Evolutionary conservation across 495 filamentous ascomycete genomes (phyloP), one percentile per base, ranked within the genome.

Genomic region (Ramalina peruviana): DNA sequence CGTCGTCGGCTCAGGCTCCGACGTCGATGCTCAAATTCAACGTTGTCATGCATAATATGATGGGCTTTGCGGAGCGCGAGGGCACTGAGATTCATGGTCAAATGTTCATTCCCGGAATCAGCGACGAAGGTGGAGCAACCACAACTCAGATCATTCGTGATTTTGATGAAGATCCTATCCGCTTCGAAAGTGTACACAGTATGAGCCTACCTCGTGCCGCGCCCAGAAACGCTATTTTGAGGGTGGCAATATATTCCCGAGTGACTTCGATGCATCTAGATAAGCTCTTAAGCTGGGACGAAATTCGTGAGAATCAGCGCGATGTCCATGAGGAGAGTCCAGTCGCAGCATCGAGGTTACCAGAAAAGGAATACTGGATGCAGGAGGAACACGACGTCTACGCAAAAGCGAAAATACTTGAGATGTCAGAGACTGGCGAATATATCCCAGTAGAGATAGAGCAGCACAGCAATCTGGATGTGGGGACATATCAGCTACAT

Each of bases 211-310:
- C 93, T n/a, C 72, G 93, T 36, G 81, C 81, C 21, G 87, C 85
- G 50, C 78, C 88, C 11, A 78, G 74, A 26, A 79, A 80, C 33
- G 80, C 85, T 9, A 80, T 79, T 7, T 65, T 99, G 39, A 78
- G 93, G 49, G 82, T 97, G n/a, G 86, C 88, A 27, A 83, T 99
- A 50, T 97, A 95, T 61, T 89, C 93, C 25, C 83, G 81, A 55
- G 86, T 95, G 43, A 90, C 85, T 15, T 67, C 81, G 1, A 94
- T 96, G 83, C 92, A 99, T 62, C 75, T 99, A 6, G 92, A 99
- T 60, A 97, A 94, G 65, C 73, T 99, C 36, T 76, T 99, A 4
- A 97, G 93, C 65, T 99, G 92, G 92, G 92, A 99, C 64, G 93
- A 95, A 60, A 95, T 99, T 80, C 77, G 88, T 41, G 90, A 97